Evolutionary conservation across 257 asterid genomes (phyloP).

Genomic region (Fraxinus anomala): DNA sequence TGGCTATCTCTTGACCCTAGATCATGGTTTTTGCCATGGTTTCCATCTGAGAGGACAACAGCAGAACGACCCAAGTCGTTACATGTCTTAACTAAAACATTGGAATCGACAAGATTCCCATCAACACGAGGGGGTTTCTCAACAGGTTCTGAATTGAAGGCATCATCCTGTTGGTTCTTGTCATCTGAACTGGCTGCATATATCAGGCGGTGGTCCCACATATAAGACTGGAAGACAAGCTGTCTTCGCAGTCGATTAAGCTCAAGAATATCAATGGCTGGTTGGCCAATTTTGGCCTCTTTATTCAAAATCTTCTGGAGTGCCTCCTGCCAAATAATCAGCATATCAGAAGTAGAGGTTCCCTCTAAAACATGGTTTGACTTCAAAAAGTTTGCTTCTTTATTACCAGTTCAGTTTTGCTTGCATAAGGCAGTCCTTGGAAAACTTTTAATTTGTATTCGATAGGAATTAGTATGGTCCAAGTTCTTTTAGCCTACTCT

Average conservation of each 20-base stretch:
- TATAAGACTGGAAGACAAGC: constrained; percentile 70
- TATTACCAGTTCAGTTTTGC: neutral
- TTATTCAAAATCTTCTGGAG: constrained; percentile 54
- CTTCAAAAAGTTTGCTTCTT: neutral
- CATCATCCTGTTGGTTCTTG: constrained; percentile 35
- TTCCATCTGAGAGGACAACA: constrained; percentile 31
- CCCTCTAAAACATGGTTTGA: constrained; percentile 1
- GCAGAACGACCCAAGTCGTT: constrained; percentile 29
- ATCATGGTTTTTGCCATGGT: constrained; percentile 40
- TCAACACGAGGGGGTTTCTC: constrained; percentile 39
- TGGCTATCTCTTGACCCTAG: constrained; percentile 26
- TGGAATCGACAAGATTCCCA: constrained; percentile 36
- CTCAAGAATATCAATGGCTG: constrained; percentile 74
- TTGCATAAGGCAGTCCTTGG: neutral
- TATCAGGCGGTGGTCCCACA: constrained; percentile 88
- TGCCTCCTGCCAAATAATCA: constrained; percentile 61
- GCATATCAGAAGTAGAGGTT: neutral
- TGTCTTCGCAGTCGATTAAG: constrained; percentile 79
- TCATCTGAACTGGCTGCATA: constrained; percentile 55
- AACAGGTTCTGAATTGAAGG: constrained; percentile 37
- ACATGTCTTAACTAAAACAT: constrained; percentile 33
- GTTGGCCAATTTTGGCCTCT: constrained; percentile 62
- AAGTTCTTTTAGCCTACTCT: neutral
- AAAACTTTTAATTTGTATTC: neutral
- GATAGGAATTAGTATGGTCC: neutral